Base-by-base conservation (phyloP, 306 rosid genomes). In the Trifolium subterraneum region DNA sequence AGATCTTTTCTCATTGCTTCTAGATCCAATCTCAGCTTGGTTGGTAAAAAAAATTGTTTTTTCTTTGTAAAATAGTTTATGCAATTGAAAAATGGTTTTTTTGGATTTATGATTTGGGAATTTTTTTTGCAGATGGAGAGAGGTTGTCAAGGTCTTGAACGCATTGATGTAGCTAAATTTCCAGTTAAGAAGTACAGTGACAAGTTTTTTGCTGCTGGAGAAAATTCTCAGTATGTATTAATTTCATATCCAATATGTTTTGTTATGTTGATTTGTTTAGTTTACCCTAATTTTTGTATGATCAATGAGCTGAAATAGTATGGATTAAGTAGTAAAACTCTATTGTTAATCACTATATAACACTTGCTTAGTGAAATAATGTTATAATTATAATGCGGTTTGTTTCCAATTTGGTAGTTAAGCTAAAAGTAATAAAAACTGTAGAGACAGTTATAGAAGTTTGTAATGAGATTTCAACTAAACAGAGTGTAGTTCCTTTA, bases 161-260 rank as follows among this genome's bases (percentile, higher is more conserved):
- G 92, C 20, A 31, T 47, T 22, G 80, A 80, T 20, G 79, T 93
- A 63, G 93, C 89, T 22, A 89, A 85, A 58, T 90, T 90, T 82
- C 97, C 96, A 1, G 88, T 89, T 48, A 93, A 89, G 96, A 93
- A 89, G 86, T 93, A 72, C 75, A 85, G 82, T 71, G 96, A 90
- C 80, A 87, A 88, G 45, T 85, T 70, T 81, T 93, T 93, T 83
- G 86, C 90, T 38, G 80, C 92, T 11, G 79, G 79, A 36, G 93
- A 87, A 85, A 80, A 86, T 91, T 83, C 93, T 73, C 98, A 93
- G 98, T 93, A 93, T 73, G 96, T 80, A 8, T 5, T 8, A 8
- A 7, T 8, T 36, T 82, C 68, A 29, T 48, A 71, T 79, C 44
- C 68, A 39, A 7, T 16, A 50, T 39, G 45, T 42, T 67, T 48